Percentiles rank a stretch among this genome's conserved stretches.
Evolutionary conservation across 805 yeast genomes (phyloP).

Genomic region (Kazachstania viticola): DNA sequence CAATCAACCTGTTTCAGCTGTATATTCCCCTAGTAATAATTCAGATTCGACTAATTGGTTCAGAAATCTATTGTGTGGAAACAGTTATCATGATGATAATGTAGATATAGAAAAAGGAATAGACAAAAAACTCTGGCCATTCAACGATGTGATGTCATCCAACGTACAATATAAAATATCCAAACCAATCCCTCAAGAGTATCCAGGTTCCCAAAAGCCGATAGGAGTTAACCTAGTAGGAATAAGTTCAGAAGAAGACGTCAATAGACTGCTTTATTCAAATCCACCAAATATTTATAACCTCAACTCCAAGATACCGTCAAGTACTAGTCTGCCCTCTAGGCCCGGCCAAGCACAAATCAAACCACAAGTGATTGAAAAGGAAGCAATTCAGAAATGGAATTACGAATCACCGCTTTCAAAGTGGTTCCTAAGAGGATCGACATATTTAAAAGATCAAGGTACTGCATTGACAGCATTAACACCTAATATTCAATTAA

Average conservation of each 20-base stretch:
- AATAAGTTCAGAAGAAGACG: slow-evolving; percentile 4
- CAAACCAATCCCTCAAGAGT: slow-evolving; percentile 3
- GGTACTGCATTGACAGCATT: slow-evolving; percentile 3
- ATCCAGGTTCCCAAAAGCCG: background rate
- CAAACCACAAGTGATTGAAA: background rate
- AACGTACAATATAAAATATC: slow-evolving; percentile 14
- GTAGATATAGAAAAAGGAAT: slow-evolving; percentile 1
- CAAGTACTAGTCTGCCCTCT: background rate
- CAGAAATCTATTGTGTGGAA: slow-evolving; percentile 1
- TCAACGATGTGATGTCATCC: slow-evolving; percentile 8
- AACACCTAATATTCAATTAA: slow-evolving; percentile 19
- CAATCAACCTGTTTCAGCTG: slow-evolving; percentile 4
- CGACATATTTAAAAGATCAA: slow-evolving; percentile 17
- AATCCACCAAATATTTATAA: slow-evolving; percentile 20
- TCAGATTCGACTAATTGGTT: slow-evolving; percentile 4
- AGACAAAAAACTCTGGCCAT: slow-evolving; percentile 7
- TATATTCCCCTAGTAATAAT: background rate
- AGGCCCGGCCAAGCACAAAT: background rate
- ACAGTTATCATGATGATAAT: background rate
- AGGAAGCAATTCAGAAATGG: slow-evolving; percentile 12
- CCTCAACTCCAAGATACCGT: slow-evolving; percentile 13
- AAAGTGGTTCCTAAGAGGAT: slow-evolving; percentile 24
- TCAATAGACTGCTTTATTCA: slow-evolving; percentile 15
- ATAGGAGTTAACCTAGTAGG: background rate
- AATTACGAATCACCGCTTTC: slow-evolving; percentile 26